Evolutionary conservation across 225 moss, liverwort and hornwort species (phyloP).

Genomic region (Ulota crispa): DNA sequence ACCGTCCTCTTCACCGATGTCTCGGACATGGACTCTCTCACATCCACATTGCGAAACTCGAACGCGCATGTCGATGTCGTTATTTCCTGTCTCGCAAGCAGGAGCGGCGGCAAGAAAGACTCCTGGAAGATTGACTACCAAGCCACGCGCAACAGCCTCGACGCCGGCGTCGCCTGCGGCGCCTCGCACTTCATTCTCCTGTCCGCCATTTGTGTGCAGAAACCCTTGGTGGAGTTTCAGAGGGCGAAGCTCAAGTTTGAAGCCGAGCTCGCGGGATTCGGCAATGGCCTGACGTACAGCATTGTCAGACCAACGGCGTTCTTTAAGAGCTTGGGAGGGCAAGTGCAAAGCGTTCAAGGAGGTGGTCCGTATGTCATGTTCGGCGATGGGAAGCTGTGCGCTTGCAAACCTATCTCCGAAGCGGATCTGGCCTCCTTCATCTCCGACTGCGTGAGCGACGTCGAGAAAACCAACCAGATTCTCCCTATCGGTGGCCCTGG

Average conservation of each 20-base stretch:
- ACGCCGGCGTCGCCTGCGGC: slow-evolving; percentile 67
- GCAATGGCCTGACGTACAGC: slow-evolving; percentile 67
- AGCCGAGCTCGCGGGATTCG: slow-evolving; percentile 61
- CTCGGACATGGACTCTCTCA: slow-evolving; percentile 53
- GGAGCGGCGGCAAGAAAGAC: slow-evolving; percentile 87
- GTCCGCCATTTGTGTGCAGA: slow-evolving; percentile 97
- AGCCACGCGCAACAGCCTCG: slow-evolving; percentile 82
- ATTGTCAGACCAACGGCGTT: slow-evolving; percentile 94
- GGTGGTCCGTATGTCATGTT: slow-evolving; percentile 98
- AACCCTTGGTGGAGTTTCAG: slow-evolving; percentile 90
- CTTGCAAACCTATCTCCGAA: slow-evolving; percentile 98
- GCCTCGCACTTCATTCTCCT: slow-evolving; percentile 92
- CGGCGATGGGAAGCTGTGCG: slow-evolving; percentile 85
- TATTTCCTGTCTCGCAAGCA: slow-evolving; percentile 84
- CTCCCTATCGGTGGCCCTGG: slow-evolving; percentile 98
- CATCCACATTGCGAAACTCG: slow-evolving; percentile 46
- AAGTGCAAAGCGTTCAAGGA: slow-evolving; percentile 89
- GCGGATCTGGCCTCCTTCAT: slow-evolving; percentile 90
- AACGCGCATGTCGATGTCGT: slow-evolving; percentile 64
- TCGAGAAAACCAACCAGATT: slow-evolving; percentile 68
- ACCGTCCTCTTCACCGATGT: slow-evolving; percentile 77
- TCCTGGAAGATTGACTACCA: slow-evolving; percentile 93
- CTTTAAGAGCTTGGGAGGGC: slow-evolving; percentile 97
- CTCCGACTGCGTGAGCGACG: slow-evolving; percentile 71
- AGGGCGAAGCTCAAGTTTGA: slow-evolving; percentile 89